Evolutionary conservation across 768 basidiomycete genomes (phyloP).

Genomic region (Pleurotus salmoneostramineus): DNA sequence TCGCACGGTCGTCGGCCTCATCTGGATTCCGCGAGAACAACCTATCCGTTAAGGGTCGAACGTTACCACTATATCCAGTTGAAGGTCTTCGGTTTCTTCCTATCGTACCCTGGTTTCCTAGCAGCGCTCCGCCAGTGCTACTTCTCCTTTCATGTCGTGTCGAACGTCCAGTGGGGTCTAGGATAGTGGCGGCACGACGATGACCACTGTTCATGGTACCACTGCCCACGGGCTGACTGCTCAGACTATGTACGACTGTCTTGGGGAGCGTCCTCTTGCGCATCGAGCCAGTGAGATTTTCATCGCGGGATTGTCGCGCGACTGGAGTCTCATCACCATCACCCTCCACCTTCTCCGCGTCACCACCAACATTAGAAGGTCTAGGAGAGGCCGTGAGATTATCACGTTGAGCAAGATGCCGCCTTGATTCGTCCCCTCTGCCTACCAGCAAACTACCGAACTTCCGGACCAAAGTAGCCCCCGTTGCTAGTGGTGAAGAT

Average conservation of each 20-base stretch:
- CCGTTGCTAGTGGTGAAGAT: conserved; percentile 43
- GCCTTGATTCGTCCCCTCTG: conserved; percentile 36
- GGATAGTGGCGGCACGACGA: conserved; percentile 72
- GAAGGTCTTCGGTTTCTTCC: conserved; percentile 71
- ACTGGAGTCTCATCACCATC: conserved; percentile 20
- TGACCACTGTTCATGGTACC: conserved; percentile 30
- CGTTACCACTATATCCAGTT: conserved; percentile 49
- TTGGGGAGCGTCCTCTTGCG: conserved; percentile 7
- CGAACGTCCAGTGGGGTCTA: conserved; percentile 64
- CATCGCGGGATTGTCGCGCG: conserved; percentile 7
- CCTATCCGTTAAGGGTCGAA: conserved; percentile 35
- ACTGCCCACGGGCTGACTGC: conserved; percentile 53
- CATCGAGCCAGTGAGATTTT: conserved; percentile 12
- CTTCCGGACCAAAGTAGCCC: conserved; percentile 72
- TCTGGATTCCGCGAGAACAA: conserved; percentile 50
- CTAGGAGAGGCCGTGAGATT: conserved; percentile 29
- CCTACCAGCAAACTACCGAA: conserved; percentile 69
- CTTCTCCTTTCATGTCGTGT: conserved; percentile 71
- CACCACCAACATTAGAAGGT: conserved; percentile 30
- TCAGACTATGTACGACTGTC: conserved; percentile 32
- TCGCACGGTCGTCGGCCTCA: conserved; percentile 42
- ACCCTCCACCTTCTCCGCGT: conserved; percentile 21
- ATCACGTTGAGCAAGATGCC: conserved; percentile 33
- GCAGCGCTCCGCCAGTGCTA: conserved; percentile 66
- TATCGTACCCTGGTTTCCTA: conserved; percentile 49